These are phyloP conservation scores for Solanum neorickii DNA, from an alignment of 257 asterid genomes.

Conservation along the genomic window DNA sequence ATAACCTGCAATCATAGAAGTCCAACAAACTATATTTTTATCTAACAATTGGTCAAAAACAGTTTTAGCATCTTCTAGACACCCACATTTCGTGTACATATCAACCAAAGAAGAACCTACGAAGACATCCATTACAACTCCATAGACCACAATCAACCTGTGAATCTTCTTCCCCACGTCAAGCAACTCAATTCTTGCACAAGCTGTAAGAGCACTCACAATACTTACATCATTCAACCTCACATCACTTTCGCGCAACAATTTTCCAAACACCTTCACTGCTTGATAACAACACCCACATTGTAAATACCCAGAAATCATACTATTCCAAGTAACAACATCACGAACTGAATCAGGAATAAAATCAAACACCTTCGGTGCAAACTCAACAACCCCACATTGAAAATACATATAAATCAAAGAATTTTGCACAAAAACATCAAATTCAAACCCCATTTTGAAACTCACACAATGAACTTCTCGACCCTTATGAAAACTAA, in stretches of 20 bases:
- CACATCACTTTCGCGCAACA: background rate
- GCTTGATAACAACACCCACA: background rate
- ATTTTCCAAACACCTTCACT: background rate
- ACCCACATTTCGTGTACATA: slow-evolving; percentile 5
- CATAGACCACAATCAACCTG: background rate
- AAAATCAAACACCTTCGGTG: background rate
- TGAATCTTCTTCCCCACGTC: slow-evolving; percentile 3
- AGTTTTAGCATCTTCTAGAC: background rate
- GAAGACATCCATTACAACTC: background rate
- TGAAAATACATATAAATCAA: slow-evolving; percentile 3
- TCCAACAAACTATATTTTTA: slow-evolving; percentile 3
- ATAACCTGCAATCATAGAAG: slow-evolving; percentile 10
- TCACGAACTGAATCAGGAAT: slow-evolving; percentile 1
- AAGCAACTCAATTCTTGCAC: background rate
- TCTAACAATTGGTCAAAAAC: background rate
- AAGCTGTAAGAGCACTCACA: background rate
- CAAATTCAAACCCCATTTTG: background rate
- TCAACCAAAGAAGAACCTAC: slow-evolving; percentile 5
- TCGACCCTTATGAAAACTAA: background rate
- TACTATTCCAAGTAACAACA: slow-evolving; percentile 8
- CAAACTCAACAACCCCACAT: background rate
- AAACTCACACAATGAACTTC: slow-evolving; percentile 5
- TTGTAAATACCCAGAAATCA: slow-evolving; percentile 10
- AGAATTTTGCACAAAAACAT: slow-evolving; percentile 7
- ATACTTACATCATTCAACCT: slow-evolving; percentile 3